Evolutionary conservation across 164 flowering plant genomes (phyloP).

Genomic region (Magnolia sinica): DNA sequence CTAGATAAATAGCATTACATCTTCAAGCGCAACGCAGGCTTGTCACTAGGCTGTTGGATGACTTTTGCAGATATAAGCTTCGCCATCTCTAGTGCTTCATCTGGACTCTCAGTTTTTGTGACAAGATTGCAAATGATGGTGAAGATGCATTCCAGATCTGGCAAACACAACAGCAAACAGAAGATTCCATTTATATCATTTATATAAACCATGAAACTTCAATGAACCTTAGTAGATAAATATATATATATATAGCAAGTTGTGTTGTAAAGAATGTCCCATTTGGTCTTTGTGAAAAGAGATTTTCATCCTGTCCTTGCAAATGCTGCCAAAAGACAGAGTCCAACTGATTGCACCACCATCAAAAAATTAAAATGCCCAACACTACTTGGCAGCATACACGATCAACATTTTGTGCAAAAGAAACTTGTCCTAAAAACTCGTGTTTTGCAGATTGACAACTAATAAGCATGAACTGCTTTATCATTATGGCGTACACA

Average conservation of each 20-base stretch:
- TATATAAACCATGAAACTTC: too few species aligned
- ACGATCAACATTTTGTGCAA: too few species aligned
- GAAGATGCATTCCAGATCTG: slow-evolving; percentile 88
- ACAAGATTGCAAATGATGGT: slow-evolving; percentile 87
- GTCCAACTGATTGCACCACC: too few species aligned
- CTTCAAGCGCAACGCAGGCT: slow-evolving; percentile 84
- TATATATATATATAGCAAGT: background rate
- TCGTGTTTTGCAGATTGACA: too few species aligned
- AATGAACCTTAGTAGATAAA: too few species aligned
- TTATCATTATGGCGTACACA: too few species aligned
- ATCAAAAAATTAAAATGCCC: too few species aligned
- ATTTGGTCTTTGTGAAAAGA: too few species aligned
- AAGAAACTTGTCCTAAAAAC: too few species aligned
- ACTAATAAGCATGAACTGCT: too few species aligned
- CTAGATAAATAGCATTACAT: slow-evolving; percentile 45
- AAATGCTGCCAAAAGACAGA: background rate
- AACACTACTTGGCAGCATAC: too few species aligned
- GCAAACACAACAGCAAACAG: background rate
- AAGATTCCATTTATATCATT: too few species aligned
- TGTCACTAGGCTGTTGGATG: slow-evolving; percentile 68
- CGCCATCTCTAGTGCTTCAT: slow-evolving; percentile 78
- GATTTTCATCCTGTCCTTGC: background rate
- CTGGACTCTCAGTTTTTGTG: slow-evolving; percentile 61
- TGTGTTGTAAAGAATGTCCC: background rate
- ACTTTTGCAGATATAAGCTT: slow-evolving; percentile 65